Base-by-base conservation (phyloP, 108 stramenopile species). In the Skeletonema potamos region DNA sequence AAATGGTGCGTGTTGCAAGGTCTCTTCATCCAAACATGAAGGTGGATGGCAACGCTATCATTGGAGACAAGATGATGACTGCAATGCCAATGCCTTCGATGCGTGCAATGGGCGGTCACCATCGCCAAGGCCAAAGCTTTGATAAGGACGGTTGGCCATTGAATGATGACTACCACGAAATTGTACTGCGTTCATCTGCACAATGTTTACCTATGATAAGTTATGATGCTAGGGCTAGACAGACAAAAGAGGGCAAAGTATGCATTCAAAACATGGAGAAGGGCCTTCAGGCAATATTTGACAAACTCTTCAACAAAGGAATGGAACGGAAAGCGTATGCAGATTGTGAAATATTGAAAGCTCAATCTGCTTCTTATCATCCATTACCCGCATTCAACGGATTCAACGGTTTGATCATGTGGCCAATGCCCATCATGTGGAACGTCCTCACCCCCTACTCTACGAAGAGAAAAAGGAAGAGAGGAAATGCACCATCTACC, bases 31-130 rank as follows among this genome's bases (percentile, higher is more conserved):
- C 36, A 28, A 43, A 18, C 13, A 27, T 20, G 12, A 39, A 29
- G 27, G 15, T 20, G 4, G 59, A 67, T 37, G 61, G 61, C 32
- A 66, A 46, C 18, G 74, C 73, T 27, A 27, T 83, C 10, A 27
- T 79, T 17, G 82, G 77, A 28, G 73, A 83, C 74, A 83, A 79
- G 57, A 27, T 65, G 29, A 34, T 64, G 18, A 44, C 9, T 20
- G 13, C 62, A 27, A 43, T n/a, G n/a, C n/a, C n/a, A n/a, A n/a
- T n/a, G n/a, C n/a, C n/a, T n/a, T n/a, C n/a, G n/a, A n/a, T n/a
- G n/a, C n/a, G n/a, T n/a, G n/a, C n/a, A n/a, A n/a, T n/a, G n/a
- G n/a, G n/a, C n/a, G n/a, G n/a, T n/a, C n/a, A n/a, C n/a, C 18
- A 27, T 7, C 18, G 36, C 2, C 27, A 18, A 17, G 44, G 44